A percentile compares a stretch with the other conserved stretches of the same genome.
Conservation (phyloP, 129 eudicot species). For the Artemisia argyi region DNA sequence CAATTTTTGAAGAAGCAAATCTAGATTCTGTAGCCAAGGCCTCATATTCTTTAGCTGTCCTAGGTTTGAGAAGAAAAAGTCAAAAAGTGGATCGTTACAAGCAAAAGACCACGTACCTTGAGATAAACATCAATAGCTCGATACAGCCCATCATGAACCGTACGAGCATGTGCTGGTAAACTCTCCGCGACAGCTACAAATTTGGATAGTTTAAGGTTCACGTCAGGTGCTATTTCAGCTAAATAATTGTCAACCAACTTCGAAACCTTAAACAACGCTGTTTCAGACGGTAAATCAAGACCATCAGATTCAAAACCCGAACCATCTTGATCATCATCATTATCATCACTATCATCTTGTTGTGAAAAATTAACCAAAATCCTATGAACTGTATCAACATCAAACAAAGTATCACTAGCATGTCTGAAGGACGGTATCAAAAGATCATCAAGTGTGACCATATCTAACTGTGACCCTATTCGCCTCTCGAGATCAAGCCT, state of each 20-base stretch:
- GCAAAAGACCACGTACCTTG: constrained; percentile 51
- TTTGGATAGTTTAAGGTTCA: constrained; percentile 74
- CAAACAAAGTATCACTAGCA: constrained; percentile 82
- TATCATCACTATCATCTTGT: constrained; percentile 62
- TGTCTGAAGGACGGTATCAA: constrained; percentile 81
- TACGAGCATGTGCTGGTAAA: constrained; percentile 85
- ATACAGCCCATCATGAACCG: constrained; percentile 80
- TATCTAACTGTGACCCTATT: constrained; percentile 84
- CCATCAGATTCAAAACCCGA: constrained; percentile 75
- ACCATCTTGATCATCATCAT: constrained; percentile 71
- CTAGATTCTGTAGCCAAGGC: too few species aligned
- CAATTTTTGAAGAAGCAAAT: too few species aligned
- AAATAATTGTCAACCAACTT: constrained; percentile 86
- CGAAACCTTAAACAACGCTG: constrained; percentile 75
- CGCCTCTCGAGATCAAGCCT: constrained; percentile 93
- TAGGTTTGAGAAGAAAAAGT: neutral
- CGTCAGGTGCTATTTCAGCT: constrained; percentile 93
- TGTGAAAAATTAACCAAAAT: constrained; percentile 83
- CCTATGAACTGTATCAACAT: constrained; percentile 90
- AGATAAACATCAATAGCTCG: constrained; percentile 89
- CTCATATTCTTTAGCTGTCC: neutral
- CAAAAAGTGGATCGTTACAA: neutral
- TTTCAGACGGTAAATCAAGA: constrained; percentile 77
- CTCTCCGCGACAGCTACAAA: constrained; percentile 78
- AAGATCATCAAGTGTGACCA: constrained; percentile 93